Evolutionary conservation across 768 basidiomycete genomes (phyloP), one percentile per base, ranked within the genome.

Genomic region (Kwoniella dendrophila): DNA sequence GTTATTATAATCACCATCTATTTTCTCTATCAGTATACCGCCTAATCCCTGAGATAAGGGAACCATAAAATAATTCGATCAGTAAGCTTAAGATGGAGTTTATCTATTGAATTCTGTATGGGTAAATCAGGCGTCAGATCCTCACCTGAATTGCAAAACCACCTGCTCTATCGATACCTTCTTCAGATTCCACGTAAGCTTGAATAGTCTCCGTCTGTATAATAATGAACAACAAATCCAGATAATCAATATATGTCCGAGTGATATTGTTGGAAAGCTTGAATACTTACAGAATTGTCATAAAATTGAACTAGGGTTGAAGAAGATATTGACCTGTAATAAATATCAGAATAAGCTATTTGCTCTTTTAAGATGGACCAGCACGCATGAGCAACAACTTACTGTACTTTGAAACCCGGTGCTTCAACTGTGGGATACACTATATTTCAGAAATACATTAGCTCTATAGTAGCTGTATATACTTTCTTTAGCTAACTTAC

Each of bases 111-210:
- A n/a, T n/a, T n/a, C n/a, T n/a, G n/a, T n/a, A n/a, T n/a, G 36
- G 36, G 18, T 8, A 8, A 38, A 8, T 38, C 36, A 8, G 36
- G 36, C 18, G 36, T 8, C 36, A 38, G 40, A 54, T 7, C 70
- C 82, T 48, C 65, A 91, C 92, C 83, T 97, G 95, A 40, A 92
- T 86, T 1, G 92, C 92, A 75, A 97, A 98, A 0, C 95, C 95
- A 2, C 95, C 95, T 0, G 95, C 94, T 20, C 92, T 84, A 71
- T 92, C 89, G 41, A 87, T 75, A 0, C 93, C 93, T 80, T 96
- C 93, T 5, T 87, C 89, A 56, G 84, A 88, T 34, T 91, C 86
- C 20, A 86, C 90, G 68, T 97, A 97, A 8, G 91, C 89, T 63
- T 88, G 72, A 8, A 93, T 77, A 22, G 90, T 30, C 38, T 76